Base-by-base conservation (phyloP, 139 green algal species). In the Haematococcus sp. region DNA sequence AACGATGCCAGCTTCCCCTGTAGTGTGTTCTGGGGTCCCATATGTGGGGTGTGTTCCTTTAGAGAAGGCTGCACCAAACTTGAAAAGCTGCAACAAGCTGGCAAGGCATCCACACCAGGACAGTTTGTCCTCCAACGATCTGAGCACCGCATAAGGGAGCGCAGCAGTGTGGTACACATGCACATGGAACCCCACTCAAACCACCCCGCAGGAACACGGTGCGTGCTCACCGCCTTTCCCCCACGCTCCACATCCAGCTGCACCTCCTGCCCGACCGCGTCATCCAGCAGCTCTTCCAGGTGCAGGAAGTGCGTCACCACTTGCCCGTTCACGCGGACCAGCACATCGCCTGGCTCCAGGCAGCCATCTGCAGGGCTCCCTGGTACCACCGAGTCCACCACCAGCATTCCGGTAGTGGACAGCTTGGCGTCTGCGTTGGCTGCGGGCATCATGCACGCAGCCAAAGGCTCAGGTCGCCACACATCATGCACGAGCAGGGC, bases 311-410 rank as follows among this genome's bases (percentile, higher is more conserved):
- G 83, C 1, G 88, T 93, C 0, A 92, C 78, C 44, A 93, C 82
- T 59, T 87, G 17, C 16, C 78, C 84, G 22, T 87, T 75, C 16
- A 92, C 46, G 15, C 77, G 59, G 52, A 97, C 87, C 28, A 98
- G 86, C 49, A 98, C 84, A 56, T 98, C 93, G 0, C 93, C 93
- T n/a, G 78, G 84, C 83, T 97, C 87, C 49, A 98, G 86, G 44
- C 81, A 35, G 0, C 84, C 81, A 35, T 93, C 84, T 19, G 90
- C 86, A 25, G 88, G 86, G 49, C 91, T 90, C 27, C 83, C 84
- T 0, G 93, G 93, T 32, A 97, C 80, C 27, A 93, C 78, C 17
- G 32, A 84, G 17, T 97, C 91, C 30, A 98, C 91, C 46, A 97
- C 93, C 59, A 98, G 86, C 89, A 97, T 93, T 75, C 93, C 93